These are phyloP conservation scores for Zygotorulaspora danielsina DNA, from an alignment of 805 yeast genomes.

Conservation along the genomic window DNA sequence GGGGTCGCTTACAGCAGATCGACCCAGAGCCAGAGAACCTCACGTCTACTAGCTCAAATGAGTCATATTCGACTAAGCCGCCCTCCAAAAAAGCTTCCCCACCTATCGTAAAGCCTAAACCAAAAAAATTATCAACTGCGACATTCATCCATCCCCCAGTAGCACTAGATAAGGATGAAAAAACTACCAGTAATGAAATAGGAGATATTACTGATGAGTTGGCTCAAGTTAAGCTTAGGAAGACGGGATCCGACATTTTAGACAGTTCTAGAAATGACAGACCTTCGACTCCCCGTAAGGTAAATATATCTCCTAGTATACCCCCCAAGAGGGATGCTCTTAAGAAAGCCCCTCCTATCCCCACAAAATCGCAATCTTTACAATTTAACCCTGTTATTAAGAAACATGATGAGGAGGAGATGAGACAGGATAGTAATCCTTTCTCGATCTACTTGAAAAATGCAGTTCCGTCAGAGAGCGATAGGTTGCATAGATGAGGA, in stretches of 20 bases:
- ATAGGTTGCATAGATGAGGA: conserved; percentile 31
- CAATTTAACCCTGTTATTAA: conserved; percentile 2
- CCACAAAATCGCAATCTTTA: conserved; percentile 13
- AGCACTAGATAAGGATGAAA: background rate
- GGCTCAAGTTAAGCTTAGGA: conserved; percentile 15
- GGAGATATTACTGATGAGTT: conserved; percentile 15
- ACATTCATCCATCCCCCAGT: background rate
- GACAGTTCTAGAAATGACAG: background rate
- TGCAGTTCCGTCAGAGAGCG: conserved; percentile 38
- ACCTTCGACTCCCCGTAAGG: background rate
- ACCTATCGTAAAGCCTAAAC: conserved; percentile 33
- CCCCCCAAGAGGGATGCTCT: conserved; percentile 19
- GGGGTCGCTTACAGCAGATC: conserved; percentile 6
- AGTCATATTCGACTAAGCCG: background rate
- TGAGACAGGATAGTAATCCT: conserved; percentile 33
- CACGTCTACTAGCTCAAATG: background rate
- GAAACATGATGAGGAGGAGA: conserved; percentile 9
- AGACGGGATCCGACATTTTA: conserved; percentile 11
- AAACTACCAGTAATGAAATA: background rate
- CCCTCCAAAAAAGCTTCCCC: conserved; percentile 17
- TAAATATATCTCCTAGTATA: conserved; percentile 16
- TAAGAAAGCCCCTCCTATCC: conserved; percentile 21
- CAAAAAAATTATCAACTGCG: conserved; percentile 16
- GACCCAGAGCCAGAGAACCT: background rate
- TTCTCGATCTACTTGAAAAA: conserved; percentile 37